A percentile compares a stretch with the other conserved stretches of the same genome.
phyloP scores from a whole-genome alignment of 768 basidiomycete species.

The Boletus reticulatus region DNA sequence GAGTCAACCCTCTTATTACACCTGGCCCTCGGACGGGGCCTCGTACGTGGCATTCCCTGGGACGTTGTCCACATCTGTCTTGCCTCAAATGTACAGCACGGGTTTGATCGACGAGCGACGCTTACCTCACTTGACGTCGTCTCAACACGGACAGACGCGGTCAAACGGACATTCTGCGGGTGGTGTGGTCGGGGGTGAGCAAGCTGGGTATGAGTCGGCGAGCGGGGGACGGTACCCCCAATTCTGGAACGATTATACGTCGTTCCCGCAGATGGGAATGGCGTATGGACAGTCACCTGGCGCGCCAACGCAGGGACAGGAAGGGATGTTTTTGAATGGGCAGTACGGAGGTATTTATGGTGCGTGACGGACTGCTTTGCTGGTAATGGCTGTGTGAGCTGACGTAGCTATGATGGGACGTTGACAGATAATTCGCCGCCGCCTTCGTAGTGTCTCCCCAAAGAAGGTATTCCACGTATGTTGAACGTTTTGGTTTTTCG shows the following conservation, averaged over 20 bases:
- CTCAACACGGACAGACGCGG: conserved; percentile 19
- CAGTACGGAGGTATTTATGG: conserved; percentile 29
- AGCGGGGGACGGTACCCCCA: conserved; percentile 42
- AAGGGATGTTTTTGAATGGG: conserved; percentile 23
- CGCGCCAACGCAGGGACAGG: conserved; percentile 15
- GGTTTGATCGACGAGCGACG: conserved; percentile 59
- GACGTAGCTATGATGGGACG: neutral
- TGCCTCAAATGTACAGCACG: conserved; percentile 75
- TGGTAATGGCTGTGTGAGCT: neutral
- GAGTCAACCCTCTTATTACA: conserved; percentile 36
- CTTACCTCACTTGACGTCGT: conserved; percentile 9
- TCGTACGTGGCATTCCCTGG: conserved; percentile 39
- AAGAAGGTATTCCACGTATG: neutral
- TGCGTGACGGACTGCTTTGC: conserved; percentile 9
- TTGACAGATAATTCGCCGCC: conserved; percentile 10
- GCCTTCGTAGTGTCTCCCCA: neutral
- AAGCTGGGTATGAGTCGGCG: conserved; percentile 20
- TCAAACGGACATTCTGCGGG: conserved; percentile 12
- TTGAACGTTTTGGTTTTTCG: neutral
- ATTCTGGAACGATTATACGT: conserved; percentile 55
- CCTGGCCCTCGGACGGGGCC: conserved; percentile 41
- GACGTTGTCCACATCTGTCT: conserved; percentile 65
- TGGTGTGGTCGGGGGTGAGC: conserved; percentile 4
- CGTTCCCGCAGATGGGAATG: conserved; percentile 48
- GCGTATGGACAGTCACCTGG: conserved; percentile 31